Conservation (phyloP, 805 yeast species). For the Kurtzmaniella fragi region DNA sequence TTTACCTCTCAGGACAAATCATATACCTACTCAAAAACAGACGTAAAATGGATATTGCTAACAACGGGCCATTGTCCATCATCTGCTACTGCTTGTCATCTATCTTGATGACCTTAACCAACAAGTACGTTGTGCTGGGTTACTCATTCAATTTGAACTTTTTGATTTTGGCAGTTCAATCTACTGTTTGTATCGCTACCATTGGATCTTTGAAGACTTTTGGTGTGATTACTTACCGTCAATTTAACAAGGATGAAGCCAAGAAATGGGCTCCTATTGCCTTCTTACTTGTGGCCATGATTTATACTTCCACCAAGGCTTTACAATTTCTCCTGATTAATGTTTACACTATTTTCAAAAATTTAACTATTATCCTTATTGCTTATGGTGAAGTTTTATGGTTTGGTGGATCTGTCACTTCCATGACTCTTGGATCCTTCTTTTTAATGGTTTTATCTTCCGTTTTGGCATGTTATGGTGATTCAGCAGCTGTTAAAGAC, state of each 20-base stretch:
- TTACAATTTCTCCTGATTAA: slow-evolving; percentile 88
- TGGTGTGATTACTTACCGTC: slow-evolving; percentile 81
- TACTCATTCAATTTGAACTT: slow-evolving; percentile 74
- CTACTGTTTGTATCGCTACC: slow-evolving; percentile 72
- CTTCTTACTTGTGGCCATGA: slow-evolving; percentile 82
- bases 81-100: slow-evolving; percentile 88
- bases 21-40: slow-evolving; percentile 25
- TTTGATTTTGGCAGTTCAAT: slow-evolving; percentile 83
- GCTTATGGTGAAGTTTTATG: slow-evolving; percentile 98
- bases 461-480: slow-evolving; percentile 94
- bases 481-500: slow-evolving; percentile 39
- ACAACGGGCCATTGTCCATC: slow-evolving; percentile 65
- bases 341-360: slow-evolving; percentile 96
- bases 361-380: slow-evolving; percentile 90
- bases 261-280: slow-evolving; percentile 96
- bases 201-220: slow-evolving; percentile 68
- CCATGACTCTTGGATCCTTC: slow-evolving; percentile 88
- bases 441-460: slow-evolving; percentile 90
- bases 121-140: slow-evolving; percentile 86
- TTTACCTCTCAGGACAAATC: slow-evolving; percentile 32
- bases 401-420: slow-evolving; percentile 90
- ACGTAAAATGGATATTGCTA: slow-evolving; percentile 37
- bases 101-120: slow-evolving; percentile 94
- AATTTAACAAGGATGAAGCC: slow-evolving; percentile 80
- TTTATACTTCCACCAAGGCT: slow-evolving; percentile 94